Base-by-base conservation (phyloP, 2,329 filamentous ascomycete genomes). In the Pseudogymnoascus sp. region DNA sequence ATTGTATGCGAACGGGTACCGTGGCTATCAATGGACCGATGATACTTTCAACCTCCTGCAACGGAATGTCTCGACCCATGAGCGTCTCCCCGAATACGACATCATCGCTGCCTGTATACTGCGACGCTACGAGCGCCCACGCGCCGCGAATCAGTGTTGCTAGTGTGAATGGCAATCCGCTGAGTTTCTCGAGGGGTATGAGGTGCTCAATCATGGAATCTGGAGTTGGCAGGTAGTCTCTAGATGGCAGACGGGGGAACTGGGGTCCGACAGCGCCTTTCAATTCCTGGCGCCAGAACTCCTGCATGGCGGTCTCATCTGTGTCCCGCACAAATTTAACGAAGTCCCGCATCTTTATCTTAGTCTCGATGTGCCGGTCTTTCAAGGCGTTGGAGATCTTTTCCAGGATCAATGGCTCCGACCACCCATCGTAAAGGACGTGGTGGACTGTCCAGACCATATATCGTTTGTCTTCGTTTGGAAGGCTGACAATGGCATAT, bases 401-500 rank as follows among this genome's bases (percentile, higher is more conserved):
- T 31, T 69, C 61, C 12, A 75, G 60, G 4, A 76, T 66, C 25
- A 73, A 35, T 2, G 72, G 69, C 63, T 72, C 67, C 0, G 77
- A 79, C 81, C 82, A 84, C 23, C 82, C 82, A 61, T 85, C 82
- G 64, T 84, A 85, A 0, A 84, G 69, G 4, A 78, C 79, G 66
- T 84, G 82, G 66, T 84, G 82, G 73, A 82, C 79, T 1, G 80
- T 81, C 65, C 81, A 72, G n/a, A 84, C 77, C 65, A 84, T 81
- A 66, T 77, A 73, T 28, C 47, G 73, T 42, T 67, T 66, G 14
- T 72, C 66, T 25, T 62, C 63, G 4, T 47, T 61, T 53, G 50
- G 38, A 23, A 66, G 42, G 16, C 60, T 59, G 25, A 71, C 23
- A 59, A 69, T 65, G 10, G 68, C 66, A 63, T 67, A 70, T 59